Evolutionary conservation across 345 rosid genomes (phyloP), one percentile per base, ranked within the genome.

Genomic region (Melaleuca alternifolia): DNA sequence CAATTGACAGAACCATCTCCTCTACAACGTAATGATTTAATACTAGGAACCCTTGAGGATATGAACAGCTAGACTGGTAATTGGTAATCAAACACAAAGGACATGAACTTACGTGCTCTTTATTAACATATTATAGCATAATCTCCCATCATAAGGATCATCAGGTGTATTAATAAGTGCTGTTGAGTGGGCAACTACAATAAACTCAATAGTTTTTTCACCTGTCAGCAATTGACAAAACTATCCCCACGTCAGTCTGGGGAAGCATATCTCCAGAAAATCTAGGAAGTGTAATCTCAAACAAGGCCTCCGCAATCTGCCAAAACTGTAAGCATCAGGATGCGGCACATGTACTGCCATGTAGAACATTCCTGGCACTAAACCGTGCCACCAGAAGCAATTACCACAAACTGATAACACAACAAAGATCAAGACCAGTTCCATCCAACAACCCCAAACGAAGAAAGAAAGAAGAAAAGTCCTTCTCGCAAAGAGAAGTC

Each of bases 171-270:
- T 71, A 33, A 71, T 18, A 24, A 71, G 81, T 16, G 28, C 28
- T 20, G 57, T 52, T 51, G 30, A 30, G 50, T 44, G 51, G 84
- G 87, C 52, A 54, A 57, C 77, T 85, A 85, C 83, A 50, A 51
- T 59, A 56, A 83, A 84, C 81, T 82, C 52, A 86, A 89, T 10
- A 37, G 48, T 9, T 71, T 18, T 37, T 85, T 91, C 90, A 97
- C 99, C 98, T 95, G 91, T 97, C 98, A 86, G 94, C 96, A 91
- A 95, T 89, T 85, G 99, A 98, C 91, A 97, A 92, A 92, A 95
- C 93, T 87, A 90, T 94, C 85, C 99, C 99, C 71, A 91, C 93
- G 84, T 96, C 96, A 88, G 96, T 93, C 90, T 96, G 89, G 44
- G 99, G 99, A 91, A 96, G 92, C 46, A 86, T 52, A 89, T 97